Evolutionary conservation across 345 rosid genomes (phyloP), one percentile per base, ranked within the genome.

Genomic region (Boechera divaricarpa): DNA sequence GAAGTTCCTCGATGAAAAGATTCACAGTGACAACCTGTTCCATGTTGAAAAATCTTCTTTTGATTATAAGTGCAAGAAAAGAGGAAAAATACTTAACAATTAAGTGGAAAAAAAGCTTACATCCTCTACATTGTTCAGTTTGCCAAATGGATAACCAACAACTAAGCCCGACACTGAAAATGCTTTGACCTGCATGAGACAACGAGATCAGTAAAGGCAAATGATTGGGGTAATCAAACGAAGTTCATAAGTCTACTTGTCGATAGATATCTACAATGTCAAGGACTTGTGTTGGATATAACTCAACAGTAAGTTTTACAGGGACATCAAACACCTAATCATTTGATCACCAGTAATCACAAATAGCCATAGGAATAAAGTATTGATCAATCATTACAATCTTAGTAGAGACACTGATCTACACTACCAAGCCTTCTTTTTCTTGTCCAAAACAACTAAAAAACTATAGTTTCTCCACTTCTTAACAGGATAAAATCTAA

Each of bases 91-190:
- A 69, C 32, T 33, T 42, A 69, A 28, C 29, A 52, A 54, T 29
- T 42, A 41, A 69, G 4, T 13, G 44, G 57, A 61, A 11, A 54
- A 75, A 48, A 66, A 78, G 26, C 91, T 63, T 67, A 92, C 93
- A 55, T 83, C 79, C 33, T 64, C 79, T 29, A 76, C 28, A 10
- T 18, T 68, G 58, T 66, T 70, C 4, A 51, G 74, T 81, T 85
- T 85, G 39, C 83, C 85, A 51, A 78, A 75, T 26, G 98, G 98
- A 77, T 73, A 75, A 75, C 96, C 98, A 74, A 95, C 89, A 44
- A 91, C 73, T 69, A 91, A 92, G 32, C 98, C 97, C 1, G 54
- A 70, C 59, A 95, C 57, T 18, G 87, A 85, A 76, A 85, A 82
- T 77, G 89, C 83, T 67, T 89, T 86, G 52, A 87, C 77, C 93